Conservation (phyloP, 2,329 filamentous ascomycete species). For the Davidsoniella australis region DNA sequence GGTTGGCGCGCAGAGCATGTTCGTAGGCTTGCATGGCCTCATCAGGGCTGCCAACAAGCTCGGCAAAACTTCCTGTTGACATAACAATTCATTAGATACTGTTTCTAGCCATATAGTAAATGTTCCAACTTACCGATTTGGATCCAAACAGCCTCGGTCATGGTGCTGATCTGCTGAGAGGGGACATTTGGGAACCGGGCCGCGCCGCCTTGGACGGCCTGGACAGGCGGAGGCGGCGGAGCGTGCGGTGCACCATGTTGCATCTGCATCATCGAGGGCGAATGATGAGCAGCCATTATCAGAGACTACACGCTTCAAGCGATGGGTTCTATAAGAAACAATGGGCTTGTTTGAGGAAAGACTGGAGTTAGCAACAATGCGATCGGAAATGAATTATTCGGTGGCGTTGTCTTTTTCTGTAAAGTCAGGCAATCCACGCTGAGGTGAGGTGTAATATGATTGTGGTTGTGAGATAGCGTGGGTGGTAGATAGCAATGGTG, state of each 20-base stretch:
- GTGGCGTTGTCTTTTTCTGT: too few species aligned
- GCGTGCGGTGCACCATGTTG: conserved; percentile 47
- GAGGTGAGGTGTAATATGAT: too few species aligned
- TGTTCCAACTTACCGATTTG: conserved; percentile 58
- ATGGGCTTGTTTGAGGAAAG: too few species aligned
- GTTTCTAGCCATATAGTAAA: neutral
- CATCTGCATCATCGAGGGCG: conserved; percentile 60
- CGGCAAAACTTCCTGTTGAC: conserved; percentile 59
- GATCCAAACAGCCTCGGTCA: conserved; percentile 84
- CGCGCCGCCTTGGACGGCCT: conserved; percentile 35
- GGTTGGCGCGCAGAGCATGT: conserved; percentile 72
- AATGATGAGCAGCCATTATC: conserved; percentile 61
- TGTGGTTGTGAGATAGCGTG: too few species aligned
- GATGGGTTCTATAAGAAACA: neutral
- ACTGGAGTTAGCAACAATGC: neutral
- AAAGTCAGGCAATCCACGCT: too few species aligned
- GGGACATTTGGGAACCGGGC: conserved; percentile 29
- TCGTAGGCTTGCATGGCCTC: conserved; percentile 85
- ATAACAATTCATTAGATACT: neutral
- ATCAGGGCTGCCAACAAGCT: conserved; percentile 74
- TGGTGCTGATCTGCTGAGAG: conserved; percentile 55
- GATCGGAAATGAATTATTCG: too few species aligned
- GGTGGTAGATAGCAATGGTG: too few species aligned
- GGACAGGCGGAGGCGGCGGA: conserved; percentile 37
- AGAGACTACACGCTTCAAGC: too few species aligned